Conservation (phyloP, 73 alveolate genomes). For the Uronychia setigera region DNA sequence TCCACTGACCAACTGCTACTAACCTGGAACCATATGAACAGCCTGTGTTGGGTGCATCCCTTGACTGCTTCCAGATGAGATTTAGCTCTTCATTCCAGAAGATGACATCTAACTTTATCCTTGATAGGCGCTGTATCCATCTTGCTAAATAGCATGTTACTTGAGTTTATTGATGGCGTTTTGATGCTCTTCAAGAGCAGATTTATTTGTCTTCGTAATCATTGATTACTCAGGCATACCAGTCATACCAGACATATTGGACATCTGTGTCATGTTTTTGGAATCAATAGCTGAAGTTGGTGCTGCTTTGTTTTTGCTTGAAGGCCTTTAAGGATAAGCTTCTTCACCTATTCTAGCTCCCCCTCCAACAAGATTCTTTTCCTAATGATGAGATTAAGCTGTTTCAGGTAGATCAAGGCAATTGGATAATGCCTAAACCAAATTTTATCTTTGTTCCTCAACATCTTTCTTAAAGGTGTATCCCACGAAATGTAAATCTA, state of each 20-base stretch:
- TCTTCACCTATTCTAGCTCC: too few relatives aligned
- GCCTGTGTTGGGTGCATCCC: not conserved
- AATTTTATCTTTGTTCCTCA: constrained; percentile 64
- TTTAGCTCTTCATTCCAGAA: not conserved
- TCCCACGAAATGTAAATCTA: constrained; percentile 72
- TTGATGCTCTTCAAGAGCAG: not conserved
- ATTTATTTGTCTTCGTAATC: not conserved
- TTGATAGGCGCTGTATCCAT: not conserved
- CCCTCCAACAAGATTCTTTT: too few relatives aligned
- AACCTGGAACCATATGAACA: too few relatives aligned
- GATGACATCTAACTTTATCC: not conserved
- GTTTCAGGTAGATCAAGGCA: not conserved
- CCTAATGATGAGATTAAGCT: not conserved
- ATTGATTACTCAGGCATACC: not conserved
- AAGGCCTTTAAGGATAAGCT: not conserved
- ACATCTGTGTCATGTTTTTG: not conserved
- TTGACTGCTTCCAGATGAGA: not conserved
- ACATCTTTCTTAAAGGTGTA: constrained; percentile 73
- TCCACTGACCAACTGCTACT: too few relatives aligned
- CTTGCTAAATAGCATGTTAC: not conserved
- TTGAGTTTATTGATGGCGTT: not conserved
- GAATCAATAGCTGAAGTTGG: not conserved
- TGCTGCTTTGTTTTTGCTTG: not conserved
- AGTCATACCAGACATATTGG: not conserved
- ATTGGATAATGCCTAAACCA: constrained; percentile 52